phyloP scores from a whole-genome alignment of 2,329 filamentous ascomycete genomes.

The Nothophoma quercina region DNA sequence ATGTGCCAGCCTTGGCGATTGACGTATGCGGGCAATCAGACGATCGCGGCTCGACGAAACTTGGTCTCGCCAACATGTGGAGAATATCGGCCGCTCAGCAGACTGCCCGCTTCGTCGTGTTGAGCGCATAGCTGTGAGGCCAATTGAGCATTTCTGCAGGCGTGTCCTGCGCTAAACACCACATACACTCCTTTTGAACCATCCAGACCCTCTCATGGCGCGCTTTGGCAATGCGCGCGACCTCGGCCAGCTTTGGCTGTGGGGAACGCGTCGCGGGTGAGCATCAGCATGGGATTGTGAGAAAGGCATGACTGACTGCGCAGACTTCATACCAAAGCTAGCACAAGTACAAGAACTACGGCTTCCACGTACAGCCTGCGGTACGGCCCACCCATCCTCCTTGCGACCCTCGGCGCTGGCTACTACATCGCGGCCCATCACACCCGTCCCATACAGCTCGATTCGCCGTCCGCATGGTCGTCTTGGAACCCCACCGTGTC shows the following conservation, averaged over 20 bases:
- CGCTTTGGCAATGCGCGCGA: slow-evolving; percentile 33
- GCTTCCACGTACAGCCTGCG: slow-evolving; percentile 28
- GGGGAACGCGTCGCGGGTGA: slow-evolving; percentile 40
- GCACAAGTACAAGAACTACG: slow-evolving; percentile 17
- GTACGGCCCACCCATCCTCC: slow-evolving; percentile 41
- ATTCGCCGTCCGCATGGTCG: slow-evolving; percentile 36
- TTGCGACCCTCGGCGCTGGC: slow-evolving; percentile 34
- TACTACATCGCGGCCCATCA: slow-evolving; percentile 29
- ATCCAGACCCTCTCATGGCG: slow-evolving; percentile 30
- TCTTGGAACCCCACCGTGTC: slow-evolving; percentile 23
- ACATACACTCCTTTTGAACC: slow-evolving; percentile 5
- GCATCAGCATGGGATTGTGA: slow-evolving; percentile 2
- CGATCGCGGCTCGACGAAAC: slow-evolving; percentile 10
- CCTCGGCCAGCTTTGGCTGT: slow-evolving; percentile 38
- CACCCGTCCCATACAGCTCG: slow-evolving; percentile 35
- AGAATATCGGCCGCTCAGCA: slow-evolving; percentile 4
- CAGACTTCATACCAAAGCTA: slow-evolving; percentile 35
- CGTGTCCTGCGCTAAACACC: neutral
- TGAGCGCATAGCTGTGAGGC: slow-evolving; percentile 27
- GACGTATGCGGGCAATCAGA: slow-evolving; percentile 4
- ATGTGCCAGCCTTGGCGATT: slow-evolving; percentile 11
- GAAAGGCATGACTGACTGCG: slow-evolving; percentile 14
- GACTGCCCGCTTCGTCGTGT: slow-evolving; percentile 34
- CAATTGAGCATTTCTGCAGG: slow-evolving; percentile 26
- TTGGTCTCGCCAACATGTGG: slow-evolving; percentile 9